Evolutionary conservation across 106 monocot species (phyloP), one percentile per base, ranked within the genome.

Genomic region (Dendrobium catenatum): DNA sequence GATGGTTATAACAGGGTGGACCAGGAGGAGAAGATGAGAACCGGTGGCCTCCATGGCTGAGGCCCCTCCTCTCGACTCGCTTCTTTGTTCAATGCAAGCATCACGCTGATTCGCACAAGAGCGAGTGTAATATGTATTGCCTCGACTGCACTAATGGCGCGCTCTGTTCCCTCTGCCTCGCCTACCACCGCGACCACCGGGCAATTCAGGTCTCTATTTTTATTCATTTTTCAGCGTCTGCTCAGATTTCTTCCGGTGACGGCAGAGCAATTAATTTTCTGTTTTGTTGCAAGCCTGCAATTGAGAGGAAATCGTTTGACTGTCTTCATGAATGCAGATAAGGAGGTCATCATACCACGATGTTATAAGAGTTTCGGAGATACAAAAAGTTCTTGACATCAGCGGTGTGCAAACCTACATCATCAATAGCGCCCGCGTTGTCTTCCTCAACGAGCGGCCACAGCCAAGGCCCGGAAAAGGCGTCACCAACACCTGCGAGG

Each of bases 351-450:
- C 97, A 8, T 97, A 97, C 88, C 94, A 97, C 78, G 97, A 97
- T 74, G 97, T 97, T 80, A 97, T 97, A 22, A 82, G 97, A 54
- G 97, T 97, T 42, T 90, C 92, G 27, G 97, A 98, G 86, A 92
- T 89, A 6, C 94, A 92, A 79, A 94, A 92, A 72, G 84, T 90
- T 33, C 83, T 97, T 27, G 96, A 97, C 85, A 92, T 94, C 76
- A 84, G 81, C 58, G 94, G 88, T 18, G 94, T 97, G 37, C 95
- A 95, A 80, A 95, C 95, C 4, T 95, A 95, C 84, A 87, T 95
- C 72, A 95, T 95, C 84, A 97, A 97, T 89, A 97, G 96, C 80
- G 96, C 96, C 20, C 94, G 96, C 46, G 91, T 97, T n/a, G 94
- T 97, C 31, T 91, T 91, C 85, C 80, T 91, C 66, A 91, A 91